Conservation (phyloP, 805 yeast genomes). For the Kodamaea jinghongensis region DNA sequence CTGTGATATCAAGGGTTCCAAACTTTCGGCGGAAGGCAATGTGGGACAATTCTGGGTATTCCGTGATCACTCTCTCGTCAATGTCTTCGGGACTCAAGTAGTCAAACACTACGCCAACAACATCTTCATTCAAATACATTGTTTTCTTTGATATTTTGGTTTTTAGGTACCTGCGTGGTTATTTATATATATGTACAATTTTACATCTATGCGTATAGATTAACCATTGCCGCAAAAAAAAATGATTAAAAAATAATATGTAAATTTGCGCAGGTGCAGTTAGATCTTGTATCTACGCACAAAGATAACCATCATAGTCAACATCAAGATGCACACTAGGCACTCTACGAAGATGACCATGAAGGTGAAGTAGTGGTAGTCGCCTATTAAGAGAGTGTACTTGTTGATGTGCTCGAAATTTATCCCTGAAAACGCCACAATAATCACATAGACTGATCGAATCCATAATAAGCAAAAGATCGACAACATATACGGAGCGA, state of each 20-base stretch:
- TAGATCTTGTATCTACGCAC: slow-evolving; percentile 1
- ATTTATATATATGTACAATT: background rate
- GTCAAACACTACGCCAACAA: too few species aligned
- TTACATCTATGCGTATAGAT: too few species aligned
- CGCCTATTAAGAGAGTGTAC: slow-evolving; percentile 2
- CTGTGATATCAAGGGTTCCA: too few species aligned
- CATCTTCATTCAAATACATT: background rate
- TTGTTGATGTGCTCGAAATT: background rate
- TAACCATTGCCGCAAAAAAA: too few species aligned
- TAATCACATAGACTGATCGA: slow-evolving; percentile 1
- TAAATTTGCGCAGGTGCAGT: too few species aligned
- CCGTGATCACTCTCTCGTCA: too few species aligned
- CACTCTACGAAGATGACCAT: slow-evolving; percentile 4
- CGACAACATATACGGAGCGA: background rate
- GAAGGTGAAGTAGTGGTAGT: slow-evolving; percentile 3
- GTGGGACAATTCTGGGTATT: too few species aligned
- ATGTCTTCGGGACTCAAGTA: too few species aligned
- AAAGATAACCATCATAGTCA: slow-evolving; percentile 1
- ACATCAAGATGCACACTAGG: background rate
- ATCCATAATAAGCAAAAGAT: slow-evolving; percentile 1
- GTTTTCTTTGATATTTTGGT: background rate
- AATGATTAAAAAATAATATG: too few species aligned
- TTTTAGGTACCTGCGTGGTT: background rate
- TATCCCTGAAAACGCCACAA: slow-evolving; percentile 1
- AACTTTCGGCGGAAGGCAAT: too few species aligned